Percentiles rank a stretch among this genome's conserved stretches.
phyloP scores from a whole-genome alignment of 2,329 filamentous ascomycete species.

The Colletotrichum sp. region DNA sequence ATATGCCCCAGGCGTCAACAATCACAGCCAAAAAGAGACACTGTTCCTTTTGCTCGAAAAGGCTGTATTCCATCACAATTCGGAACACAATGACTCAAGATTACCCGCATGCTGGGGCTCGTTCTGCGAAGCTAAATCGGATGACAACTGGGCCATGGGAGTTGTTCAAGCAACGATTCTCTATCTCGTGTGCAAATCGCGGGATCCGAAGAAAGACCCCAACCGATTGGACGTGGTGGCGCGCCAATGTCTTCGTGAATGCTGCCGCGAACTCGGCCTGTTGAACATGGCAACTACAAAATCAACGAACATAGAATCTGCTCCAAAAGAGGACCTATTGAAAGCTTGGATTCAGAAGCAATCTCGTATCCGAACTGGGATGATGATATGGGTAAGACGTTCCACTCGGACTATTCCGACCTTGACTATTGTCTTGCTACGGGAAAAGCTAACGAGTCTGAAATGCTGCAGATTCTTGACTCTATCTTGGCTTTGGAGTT shows the following conservation, averaged over 20 bases:
- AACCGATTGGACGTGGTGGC: background rate
- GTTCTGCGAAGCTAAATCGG: background rate
- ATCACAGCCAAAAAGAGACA: background rate
- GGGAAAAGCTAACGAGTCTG: background rate
- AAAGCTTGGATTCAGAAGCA: background rate
- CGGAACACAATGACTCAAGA: background rate
- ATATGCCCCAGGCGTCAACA: background rate
- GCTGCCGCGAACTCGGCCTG: background rate
- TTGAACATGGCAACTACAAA: background rate
- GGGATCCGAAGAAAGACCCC: background rate
- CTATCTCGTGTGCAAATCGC: background rate
- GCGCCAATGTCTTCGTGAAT: background rate
- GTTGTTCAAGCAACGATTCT: background rate
- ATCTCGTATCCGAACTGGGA: background rate
- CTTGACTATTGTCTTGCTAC: background rate
- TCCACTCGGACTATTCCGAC: background rate
- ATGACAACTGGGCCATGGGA: background rate
- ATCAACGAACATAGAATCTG: background rate
- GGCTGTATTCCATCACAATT: background rate
- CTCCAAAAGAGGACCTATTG: background rate
- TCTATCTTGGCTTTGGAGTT: slow-evolving; percentile 10
- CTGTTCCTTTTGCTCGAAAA: background rate
- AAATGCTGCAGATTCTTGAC: slow-evolving; percentile 10
- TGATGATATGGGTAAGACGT: background rate
- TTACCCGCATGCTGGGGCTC: background rate